Base-by-base conservation (phyloP, 768 basidiomycete genomes). In the Lanmaoa rubissima region DNA sequence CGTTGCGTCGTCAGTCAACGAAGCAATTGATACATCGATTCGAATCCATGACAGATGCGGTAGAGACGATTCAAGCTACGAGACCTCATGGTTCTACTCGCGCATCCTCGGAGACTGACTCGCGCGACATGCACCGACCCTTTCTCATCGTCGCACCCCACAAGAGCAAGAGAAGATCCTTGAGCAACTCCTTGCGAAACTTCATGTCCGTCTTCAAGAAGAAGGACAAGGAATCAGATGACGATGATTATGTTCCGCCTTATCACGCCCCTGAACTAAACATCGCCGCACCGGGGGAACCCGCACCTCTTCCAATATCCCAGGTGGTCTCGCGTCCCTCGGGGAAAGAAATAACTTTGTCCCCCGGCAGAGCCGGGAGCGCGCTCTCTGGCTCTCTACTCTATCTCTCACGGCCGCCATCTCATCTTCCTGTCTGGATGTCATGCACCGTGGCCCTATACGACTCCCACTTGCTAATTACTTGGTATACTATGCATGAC, bases 151-250 rank as follows among this genome's bases (percentile, higher is more conserved):
- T 64, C 31, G 53, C 44, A 9, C 43, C 64, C 14, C 69, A 73
- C 61, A 79, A 77, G 55, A 77, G 74, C 57, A 84, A 79, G 65
- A 70, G 68, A 48, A 69, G 72, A 10, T 86, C 83, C 5, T 72
- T 89, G 48, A 80, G 85, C 24, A 82, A 82, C 66, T 88, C 86
- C 17, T 72, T 89, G 59, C 79, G 81, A 40, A 88, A 83, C 61
- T 66, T 88, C 32, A 72, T 89, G 43, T 80, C 84, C 6, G 81
- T 82, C 4, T 78, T 88, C 73, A 85, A 79, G 71, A 86, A 82
- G 52, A 74, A 69, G 48, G 56, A 60, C 47, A 69, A 61, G 53
- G 71, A 71, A 46, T 59, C 59, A 1, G 69, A 69, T 31, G 71
- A 69, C 28, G 63, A 63, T 5, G 66, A 71, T 34, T 54, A 32